phyloP scores from a whole-genome alignment of 2,329 filamentous ascomycete species.

The Cladosporium sp. region DNA sequence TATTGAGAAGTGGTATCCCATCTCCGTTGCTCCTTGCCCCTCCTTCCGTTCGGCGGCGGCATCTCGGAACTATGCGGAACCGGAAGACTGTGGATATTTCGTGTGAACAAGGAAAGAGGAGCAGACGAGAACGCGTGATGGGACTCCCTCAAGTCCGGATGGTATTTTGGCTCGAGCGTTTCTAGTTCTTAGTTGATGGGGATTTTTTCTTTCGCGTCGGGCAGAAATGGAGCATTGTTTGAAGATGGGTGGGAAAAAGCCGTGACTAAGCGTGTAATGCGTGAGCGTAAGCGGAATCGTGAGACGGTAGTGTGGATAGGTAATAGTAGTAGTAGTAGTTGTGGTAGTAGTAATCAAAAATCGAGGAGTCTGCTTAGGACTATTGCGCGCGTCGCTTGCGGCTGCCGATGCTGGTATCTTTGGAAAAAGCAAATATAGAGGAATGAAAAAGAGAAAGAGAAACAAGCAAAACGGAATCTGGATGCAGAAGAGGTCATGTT shows the following conservation, averaged over 20 bases:
- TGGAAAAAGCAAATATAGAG: neutral
- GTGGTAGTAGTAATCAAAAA: no score
- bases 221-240: no score
- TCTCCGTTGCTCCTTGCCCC: neutral
- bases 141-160: no score
- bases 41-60: neutral
- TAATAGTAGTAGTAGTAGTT: neutral
- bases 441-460: neutral
- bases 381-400: neutral
- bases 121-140: neutral
- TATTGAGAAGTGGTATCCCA: neutral
- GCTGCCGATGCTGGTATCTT: conserved; percentile 10
- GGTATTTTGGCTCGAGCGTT: no score
- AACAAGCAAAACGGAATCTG: neutral
- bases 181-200: no score
- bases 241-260: neutral
- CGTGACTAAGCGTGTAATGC: neutral
- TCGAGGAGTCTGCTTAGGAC: no score
- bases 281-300: neutral
- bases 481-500: neutral
- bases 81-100: neutral
- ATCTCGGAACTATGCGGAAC: neutral
- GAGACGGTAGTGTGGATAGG: neutral
- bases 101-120: neutral
- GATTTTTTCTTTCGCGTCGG: no score